These are phyloP conservation scores for Corinectria fuckeliana DNA, from an alignment of 2,329 filamentous ascomycete species.

Conservation along the genomic window DNA sequence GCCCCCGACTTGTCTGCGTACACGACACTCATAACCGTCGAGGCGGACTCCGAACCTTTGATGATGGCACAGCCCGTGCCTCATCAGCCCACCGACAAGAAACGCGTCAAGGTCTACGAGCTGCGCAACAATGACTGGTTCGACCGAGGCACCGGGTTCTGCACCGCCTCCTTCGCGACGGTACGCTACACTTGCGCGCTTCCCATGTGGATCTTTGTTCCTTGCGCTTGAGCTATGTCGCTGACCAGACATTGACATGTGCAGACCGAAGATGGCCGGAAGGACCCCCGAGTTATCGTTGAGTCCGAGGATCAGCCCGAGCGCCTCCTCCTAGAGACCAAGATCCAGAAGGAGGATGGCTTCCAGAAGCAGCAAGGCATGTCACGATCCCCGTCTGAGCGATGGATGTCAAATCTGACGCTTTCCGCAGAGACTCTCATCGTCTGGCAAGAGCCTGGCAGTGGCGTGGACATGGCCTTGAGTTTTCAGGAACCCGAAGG, in stretches of 20 bases:
- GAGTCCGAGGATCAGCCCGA: slow-evolving; percentile 92
- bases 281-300: slow-evolving; percentile 88
- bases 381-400: slow-evolving; percentile 31
- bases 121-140: slow-evolving; percentile 99
- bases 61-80: slow-evolving; percentile 76
- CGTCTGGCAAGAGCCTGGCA: slow-evolving; percentile 89
- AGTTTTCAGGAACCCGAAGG: slow-evolving; percentile 98
- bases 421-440: slow-evolving; percentile 82
- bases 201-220: slow-evolving; percentile 9
- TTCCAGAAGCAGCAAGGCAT: slow-evolving; percentile 98
- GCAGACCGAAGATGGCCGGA: slow-evolving; percentile 66
- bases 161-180: slow-evolving; percentile 76
- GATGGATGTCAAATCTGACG: slow-evolving; percentile 33
- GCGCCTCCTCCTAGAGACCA: slow-evolving; percentile 84
- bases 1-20: slow-evolving; percentile 60
- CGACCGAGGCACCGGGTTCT: slow-evolving; percentile 95
- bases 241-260: slow-evolving; percentile 37
- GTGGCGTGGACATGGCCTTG: slow-evolving; percentile 93
- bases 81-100: slow-evolving; percentile 71
- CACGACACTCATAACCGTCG: slow-evolving; percentile 54
- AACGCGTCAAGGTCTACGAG: slow-evolving; percentile 98
- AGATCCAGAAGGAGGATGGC: slow-evolving; percentile 90
- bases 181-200: slow-evolving; percentile 59
- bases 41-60: slow-evolving; percentile 66
- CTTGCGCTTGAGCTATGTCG: slow-evolving; percentile 20